These are phyloP conservation scores for Pseudonitzschia pungens DNA, from an alignment of 108 stramenopile genomes.

Conservation along the genomic window DNA sequence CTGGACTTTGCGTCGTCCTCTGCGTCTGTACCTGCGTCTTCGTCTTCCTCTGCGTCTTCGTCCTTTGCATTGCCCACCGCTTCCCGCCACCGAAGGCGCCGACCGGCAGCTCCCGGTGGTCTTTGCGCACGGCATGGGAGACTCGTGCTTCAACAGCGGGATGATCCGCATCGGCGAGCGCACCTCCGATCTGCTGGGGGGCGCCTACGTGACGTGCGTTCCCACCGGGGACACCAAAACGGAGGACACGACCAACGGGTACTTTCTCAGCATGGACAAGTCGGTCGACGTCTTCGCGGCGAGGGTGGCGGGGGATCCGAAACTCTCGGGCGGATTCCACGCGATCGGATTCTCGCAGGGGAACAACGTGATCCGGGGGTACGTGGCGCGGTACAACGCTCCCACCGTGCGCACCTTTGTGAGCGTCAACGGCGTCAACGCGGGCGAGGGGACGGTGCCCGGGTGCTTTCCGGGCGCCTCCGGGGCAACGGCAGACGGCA, in stretches of 20 bases:
- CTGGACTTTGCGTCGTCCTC: background rate
- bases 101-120: constrained; percentile 47
- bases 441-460: constrained; percentile 73
- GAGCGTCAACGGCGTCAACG: constrained; percentile 69
- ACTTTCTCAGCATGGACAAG: constrained; percentile 71
- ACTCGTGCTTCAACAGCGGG: constrained; percentile 76
- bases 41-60: no score
- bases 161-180: constrained; percentile 56
- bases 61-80: no score
- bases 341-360: constrained; percentile 80
- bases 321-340: constrained; percentile 64
- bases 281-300: constrained; percentile 66
- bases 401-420: constrained; percentile 73
- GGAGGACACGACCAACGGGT: constrained; percentile 74
- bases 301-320: constrained; percentile 44
- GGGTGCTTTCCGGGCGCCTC: constrained; percentile 45
- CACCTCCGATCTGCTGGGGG: constrained; percentile 37
- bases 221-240: constrained; percentile 57
- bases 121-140: constrained; percentile 71
- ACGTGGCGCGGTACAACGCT: constrained; percentile 68
- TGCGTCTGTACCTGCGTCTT: no score
- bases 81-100: no score
- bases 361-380: constrained; percentile 75
- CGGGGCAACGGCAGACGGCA: background rate
- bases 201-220: constrained; percentile 58